A percentile compares a stretch with the other conserved stretches of the same genome.
Conservation (phyloP, 106 monocot species). For the Vanilla planifolia region DNA sequence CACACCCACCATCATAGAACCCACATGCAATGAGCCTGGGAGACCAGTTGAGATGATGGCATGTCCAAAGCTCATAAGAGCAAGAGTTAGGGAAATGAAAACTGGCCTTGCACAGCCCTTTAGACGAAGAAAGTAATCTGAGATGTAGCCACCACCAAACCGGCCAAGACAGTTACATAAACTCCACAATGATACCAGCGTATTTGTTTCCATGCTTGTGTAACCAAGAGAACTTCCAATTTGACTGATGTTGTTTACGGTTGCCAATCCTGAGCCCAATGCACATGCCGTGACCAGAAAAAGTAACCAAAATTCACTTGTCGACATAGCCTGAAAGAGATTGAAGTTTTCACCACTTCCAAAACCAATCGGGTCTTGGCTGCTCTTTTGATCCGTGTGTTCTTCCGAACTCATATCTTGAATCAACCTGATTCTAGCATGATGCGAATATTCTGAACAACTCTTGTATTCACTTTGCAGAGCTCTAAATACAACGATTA, state of each 20-base stretch:
- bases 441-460: slow-evolving; percentile 8
- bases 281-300: slow-evolving; percentile 84
- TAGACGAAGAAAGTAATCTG: slow-evolving; percentile 55
- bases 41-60: slow-evolving; percentile 52
- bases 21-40: slow-evolving; percentile 53
- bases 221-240: slow-evolving; percentile 74
- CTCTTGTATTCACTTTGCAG: slow-evolving; percentile 10
- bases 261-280: slow-evolving; percentile 91
- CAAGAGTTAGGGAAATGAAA: slow-evolving; percentile 68
- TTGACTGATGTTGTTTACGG: slow-evolving; percentile 86
- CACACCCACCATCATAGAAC: slow-evolving; percentile 66
- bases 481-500: slow-evolving; percentile 28
- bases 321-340: slow-evolving; percentile 45
- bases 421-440: slow-evolving; percentile 24
- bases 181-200: slow-evolving; percentile 83
- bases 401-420: slow-evolving; percentile 5
- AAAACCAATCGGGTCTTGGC: neutral
- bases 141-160: slow-evolving; percentile 62
- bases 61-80: slow-evolving; percentile 69
- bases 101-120: slow-evolving; percentile 46
- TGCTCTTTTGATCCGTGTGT: neutral
- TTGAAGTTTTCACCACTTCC: slow-evolving; percentile 36
- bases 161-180: slow-evolving; percentile 96
- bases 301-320: slow-evolving; percentile 72
- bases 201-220: slow-evolving; percentile 33